Evolutionary conservation across 1,139 yeast genomes (phyloP).

Genomic region (Kodamaea sp.): DNA sequence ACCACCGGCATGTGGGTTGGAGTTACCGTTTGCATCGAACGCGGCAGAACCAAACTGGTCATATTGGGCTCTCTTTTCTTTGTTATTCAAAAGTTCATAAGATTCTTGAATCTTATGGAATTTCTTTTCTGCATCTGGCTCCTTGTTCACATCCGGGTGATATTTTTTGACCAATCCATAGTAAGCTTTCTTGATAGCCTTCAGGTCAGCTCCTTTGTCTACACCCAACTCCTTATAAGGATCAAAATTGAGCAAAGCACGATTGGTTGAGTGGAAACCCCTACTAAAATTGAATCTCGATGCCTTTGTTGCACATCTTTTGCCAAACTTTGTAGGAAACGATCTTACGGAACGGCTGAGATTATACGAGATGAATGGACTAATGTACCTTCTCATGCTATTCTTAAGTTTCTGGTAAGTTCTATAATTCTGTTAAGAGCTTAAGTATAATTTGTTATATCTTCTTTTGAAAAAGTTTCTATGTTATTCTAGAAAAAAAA

Average conservation of each 20-base stretch:
- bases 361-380: conserved; percentile 5
- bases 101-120: conserved; percentile 94
- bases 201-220: conserved; percentile 62
- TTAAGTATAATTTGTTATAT: background rate
- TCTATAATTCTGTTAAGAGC: too few species aligned
- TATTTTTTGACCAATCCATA: conserved; percentile 87
- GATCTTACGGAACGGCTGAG: conserved; percentile 3
- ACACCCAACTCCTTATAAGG: conserved; percentile 88
- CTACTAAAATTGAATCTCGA: conserved; percentile 8
- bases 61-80: conserved; percentile 80
- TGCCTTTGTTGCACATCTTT: conserved; percentile 1
- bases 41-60: conserved; percentile 92
- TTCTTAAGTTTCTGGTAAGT: background rate
- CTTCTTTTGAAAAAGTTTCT: conserved; percentile 1
- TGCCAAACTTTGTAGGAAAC: background rate
- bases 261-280: conserved; percentile 27
- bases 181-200: conserved; percentile 90
- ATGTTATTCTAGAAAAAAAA: conserved; percentile 1
- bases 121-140: conserved; percentile 77
- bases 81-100: conserved; percentile 86
- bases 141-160: conserved; percentile 97
- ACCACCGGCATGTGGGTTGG: conserved; percentile 52
- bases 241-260: conserved; percentile 44
- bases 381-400: conserved; percentile 9
- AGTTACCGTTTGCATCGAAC: conserved; percentile 64